Evolutionary conservation across 2,329 filamentous ascomycete genomes (phyloP).

Genomic region (Passalora sequoiae): DNA sequence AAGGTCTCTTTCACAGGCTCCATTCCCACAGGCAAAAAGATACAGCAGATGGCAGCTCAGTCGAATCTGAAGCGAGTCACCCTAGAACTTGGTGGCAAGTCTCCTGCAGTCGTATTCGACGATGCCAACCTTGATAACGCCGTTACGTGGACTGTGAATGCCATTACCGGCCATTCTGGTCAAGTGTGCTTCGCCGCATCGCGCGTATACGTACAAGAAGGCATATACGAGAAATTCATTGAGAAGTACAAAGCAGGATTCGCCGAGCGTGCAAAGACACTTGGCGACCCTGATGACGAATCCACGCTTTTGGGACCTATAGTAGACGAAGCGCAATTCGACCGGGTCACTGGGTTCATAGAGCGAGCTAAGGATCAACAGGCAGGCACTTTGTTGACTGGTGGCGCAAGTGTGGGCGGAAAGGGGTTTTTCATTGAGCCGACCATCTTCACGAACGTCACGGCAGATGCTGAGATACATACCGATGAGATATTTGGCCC

Average conservation of each 20-base stretch:
- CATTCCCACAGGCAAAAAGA: slow-evolving; percentile 55
- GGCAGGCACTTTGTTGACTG: slow-evolving; percentile 9
- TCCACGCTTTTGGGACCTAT: slow-evolving; percentile 10
- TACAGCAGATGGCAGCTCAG: slow-evolving; percentile 47
- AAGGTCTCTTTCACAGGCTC: slow-evolving; percentile 62
- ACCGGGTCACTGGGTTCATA: slow-evolving; percentile 15
- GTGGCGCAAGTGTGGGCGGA: slow-evolving; percentile 9
- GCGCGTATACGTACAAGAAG: slow-evolving; percentile 13
- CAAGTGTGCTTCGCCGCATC: slow-evolving; percentile 15
- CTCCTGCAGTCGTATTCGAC: slow-evolving; percentile 48
- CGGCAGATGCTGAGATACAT: slow-evolving; percentile 10
- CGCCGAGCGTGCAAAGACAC: slow-evolving; percentile 8
- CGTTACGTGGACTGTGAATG: slow-evolving; percentile 57
- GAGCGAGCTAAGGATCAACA: slow-evolving; percentile 13
- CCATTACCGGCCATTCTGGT: slow-evolving; percentile 12
- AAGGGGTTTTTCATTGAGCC: slow-evolving; percentile 21
- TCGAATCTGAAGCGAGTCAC: slow-evolving; percentile 54
- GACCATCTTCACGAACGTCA: slow-evolving; percentile 12
- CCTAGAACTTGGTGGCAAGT: slow-evolving; percentile 37
- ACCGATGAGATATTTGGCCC: slow-evolving; percentile 57
- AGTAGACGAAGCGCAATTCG: slow-evolving; percentile 14
- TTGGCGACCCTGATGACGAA: slow-evolving; percentile 10
- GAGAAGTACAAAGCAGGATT: slow-evolving; percentile 13
- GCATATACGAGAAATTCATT: slow-evolving; percentile 14
- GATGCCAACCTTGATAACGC: slow-evolving; percentile 31